Conservation (phyloP, 192 early-diverging fungal species). For the Cetraspora pellucida region DNA sequence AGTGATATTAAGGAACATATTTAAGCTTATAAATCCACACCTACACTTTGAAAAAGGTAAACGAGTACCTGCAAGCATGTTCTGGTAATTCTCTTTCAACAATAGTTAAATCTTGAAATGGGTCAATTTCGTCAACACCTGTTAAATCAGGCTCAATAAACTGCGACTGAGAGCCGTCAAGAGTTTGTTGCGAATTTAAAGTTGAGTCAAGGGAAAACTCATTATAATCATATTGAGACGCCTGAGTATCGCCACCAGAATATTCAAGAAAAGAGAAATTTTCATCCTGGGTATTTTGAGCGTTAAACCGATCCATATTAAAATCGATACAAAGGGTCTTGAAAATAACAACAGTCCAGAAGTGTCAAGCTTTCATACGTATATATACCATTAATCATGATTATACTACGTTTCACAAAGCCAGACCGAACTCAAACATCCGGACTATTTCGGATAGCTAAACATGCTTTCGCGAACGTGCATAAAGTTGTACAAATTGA, state of each 20-base stretch:
- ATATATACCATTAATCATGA: no score
- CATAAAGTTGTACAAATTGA: no score
- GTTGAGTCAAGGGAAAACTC: slow-evolving; percentile 53
- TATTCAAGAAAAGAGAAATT: slow-evolving; percentile 63
- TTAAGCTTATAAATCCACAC: background rate
- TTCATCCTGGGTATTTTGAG: slow-evolving; percentile 40
- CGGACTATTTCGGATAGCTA: no score
- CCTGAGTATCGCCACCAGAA: slow-evolving; percentile 60
- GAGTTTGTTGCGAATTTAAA: slow-evolving; percentile 40
- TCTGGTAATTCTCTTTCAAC: slow-evolving; percentile 65
- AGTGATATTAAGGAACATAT: background rate
- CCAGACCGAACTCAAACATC: no score
- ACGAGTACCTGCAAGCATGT: slow-evolving; percentile 70
- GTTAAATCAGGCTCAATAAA: slow-evolving; percentile 55
- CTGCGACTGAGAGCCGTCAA: slow-evolving; percentile 40
- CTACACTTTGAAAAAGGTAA: background rate
- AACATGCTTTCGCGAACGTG: no score
- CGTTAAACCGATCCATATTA: slow-evolving; percentile 7
- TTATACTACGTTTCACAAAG: no score
- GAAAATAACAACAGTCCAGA: no score
- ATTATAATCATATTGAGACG: slow-evolving; percentile 69
- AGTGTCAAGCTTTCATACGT: no score
- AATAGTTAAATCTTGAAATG: slow-evolving; percentile 51
- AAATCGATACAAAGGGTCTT: background rate
- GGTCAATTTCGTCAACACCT: slow-evolving; percentile 55